Conservation (phyloP, 2,329 filamentous ascomycete species). For the Fusarium sp. region DNA sequence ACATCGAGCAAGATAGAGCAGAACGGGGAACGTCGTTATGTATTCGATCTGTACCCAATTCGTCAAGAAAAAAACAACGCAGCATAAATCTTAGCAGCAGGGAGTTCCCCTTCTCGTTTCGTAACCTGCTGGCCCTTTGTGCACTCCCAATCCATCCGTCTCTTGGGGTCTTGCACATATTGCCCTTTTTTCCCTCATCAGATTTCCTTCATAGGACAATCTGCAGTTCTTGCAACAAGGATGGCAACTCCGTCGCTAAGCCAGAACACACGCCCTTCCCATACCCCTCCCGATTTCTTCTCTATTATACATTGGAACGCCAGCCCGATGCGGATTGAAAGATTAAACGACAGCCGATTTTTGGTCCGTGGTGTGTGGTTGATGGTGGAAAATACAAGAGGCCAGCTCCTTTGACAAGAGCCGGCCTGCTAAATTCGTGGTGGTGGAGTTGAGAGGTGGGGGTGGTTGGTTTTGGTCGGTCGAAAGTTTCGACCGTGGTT, state of each 20-base stretch:
- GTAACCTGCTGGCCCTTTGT: constrained; percentile 6
- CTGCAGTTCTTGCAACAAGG: constrained; percentile 31
- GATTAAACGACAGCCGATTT: constrained; percentile 37
- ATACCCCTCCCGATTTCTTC: constrained; percentile 28
- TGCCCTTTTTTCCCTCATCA: constrained; percentile 13
- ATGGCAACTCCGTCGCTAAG: constrained; percentile 39
- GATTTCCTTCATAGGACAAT: constrained; percentile 27
- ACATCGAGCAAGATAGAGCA: constrained; percentile 3
- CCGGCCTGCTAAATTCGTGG: constrained; percentile 17
- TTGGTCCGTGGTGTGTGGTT: constrained; percentile 32
- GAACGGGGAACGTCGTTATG: constrained; percentile 40
- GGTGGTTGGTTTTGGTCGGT: constrained; percentile 10
- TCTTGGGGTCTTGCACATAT: constrained; percentile 32
- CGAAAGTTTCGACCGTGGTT: constrained; percentile 23
- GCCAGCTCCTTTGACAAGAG: constrained; percentile 8
- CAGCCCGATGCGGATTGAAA: constrained; percentile 46
- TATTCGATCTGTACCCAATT: constrained; percentile 39
- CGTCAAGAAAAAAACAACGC: constrained; percentile 18
- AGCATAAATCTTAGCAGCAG: constrained; percentile 19
- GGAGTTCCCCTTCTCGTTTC: constrained; percentile 15
- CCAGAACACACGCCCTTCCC: constrained; percentile 36
- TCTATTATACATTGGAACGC: constrained; percentile 51
- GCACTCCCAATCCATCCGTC: constrained; percentile 8
- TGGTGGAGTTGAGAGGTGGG: constrained; percentile 43
- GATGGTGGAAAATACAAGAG: constrained; percentile 36